Base-by-base conservation (phyloP, 768 basidiomycete species). In the Holtermanniella nyarrowii region DNA sequence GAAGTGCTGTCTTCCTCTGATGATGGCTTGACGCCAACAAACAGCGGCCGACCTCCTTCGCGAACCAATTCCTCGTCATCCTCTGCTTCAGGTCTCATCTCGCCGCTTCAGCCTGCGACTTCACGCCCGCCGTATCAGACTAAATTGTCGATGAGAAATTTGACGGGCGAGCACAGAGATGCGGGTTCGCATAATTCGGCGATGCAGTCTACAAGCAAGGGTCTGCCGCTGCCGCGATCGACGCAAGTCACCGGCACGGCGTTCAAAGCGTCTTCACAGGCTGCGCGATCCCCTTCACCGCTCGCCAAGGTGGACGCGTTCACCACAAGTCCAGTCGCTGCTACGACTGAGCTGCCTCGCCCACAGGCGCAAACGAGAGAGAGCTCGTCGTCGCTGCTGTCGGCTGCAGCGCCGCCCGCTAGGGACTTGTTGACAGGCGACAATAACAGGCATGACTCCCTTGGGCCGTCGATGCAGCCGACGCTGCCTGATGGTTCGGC, bases 1-100 rank as follows among this genome's bases (percentile, higher is more conserved):
- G 90, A 93, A 66, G 84, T 86, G 53, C 74, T 91, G 11, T 49
- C 55, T 4, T 51, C 49, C 39, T 26, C 39, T 11, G 52, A 22
- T 2, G 61, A 60, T 22, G 43, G 26, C 16, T 49, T 37, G 46
- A 53, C 46, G 24, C 52, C 40, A 52, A 42, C 26, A 45, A 50
- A 12, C 14, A 16, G 45, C 21, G 14, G 14, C 24, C 13, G 25
- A 25, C 45, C 14, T 4, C 45, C 25, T 10, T 26, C 50, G 3
- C 7, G 44, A 21, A 45, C 51, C n/a, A 1, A 14, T 44, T 7
- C 24, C 26, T 18, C 27, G 14, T 11, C 20, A 24, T 16, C 37
- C 46, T 20, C 55, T 5, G 41, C 50, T 3, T 52, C 51, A 37
- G 37, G 53, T 22, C 57, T 59, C 2, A 53, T 61, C 42, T 59